phyloP scores from a whole-genome alignment of 1,284 basidiomycete genomes.

The Microbotryum violaceum region DNA sequence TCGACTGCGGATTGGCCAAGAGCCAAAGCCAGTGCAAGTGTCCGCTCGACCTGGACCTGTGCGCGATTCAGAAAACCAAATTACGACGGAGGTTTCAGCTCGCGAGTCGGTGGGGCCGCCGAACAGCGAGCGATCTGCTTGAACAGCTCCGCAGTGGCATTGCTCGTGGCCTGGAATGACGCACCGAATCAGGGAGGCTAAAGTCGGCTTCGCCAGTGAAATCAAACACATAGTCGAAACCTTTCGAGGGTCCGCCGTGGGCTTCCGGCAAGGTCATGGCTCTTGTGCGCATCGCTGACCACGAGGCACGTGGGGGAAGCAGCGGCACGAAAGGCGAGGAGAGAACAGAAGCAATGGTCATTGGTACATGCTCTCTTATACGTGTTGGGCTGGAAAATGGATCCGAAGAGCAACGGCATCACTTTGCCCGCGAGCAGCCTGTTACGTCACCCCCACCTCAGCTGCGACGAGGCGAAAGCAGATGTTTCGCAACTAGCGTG shows the following conservation, averaged over 20 bases:
- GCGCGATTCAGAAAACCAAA: too few relatives aligned
- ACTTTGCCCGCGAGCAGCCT: neutral
- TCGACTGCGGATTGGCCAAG: constrained; percentile 14
- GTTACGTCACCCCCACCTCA: neutral
- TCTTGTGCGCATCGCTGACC: constrained; percentile 5
- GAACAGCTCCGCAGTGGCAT: too few relatives aligned
- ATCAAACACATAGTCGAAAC: constrained; percentile 24
- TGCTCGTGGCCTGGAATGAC: neutral
- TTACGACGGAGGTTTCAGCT: too few relatives aligned
- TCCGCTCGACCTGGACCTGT: constrained; percentile 29
- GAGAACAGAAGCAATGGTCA: too few relatives aligned
- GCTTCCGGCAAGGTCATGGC: constrained; percentile 17
- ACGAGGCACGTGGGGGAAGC: neutral
- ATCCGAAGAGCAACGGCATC: neutral
- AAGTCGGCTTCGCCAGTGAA: constrained; percentile 24
- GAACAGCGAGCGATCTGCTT: neutral
- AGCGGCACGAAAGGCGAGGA: neutral
- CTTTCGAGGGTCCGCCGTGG: constrained; percentile 5
- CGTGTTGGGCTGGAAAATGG: neutral
- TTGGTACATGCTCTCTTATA: neutral
- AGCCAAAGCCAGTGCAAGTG: constrained; percentile 16
- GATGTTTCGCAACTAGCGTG: neutral
- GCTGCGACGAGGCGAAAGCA: neutral
- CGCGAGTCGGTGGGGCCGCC: too few relatives aligned
- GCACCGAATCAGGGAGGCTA: constrained; percentile 10